These are phyloP conservation scores for Lactuca saligna DNA, from an alignment of 129 eudicot species.

Conservation along the genomic window DNA sequence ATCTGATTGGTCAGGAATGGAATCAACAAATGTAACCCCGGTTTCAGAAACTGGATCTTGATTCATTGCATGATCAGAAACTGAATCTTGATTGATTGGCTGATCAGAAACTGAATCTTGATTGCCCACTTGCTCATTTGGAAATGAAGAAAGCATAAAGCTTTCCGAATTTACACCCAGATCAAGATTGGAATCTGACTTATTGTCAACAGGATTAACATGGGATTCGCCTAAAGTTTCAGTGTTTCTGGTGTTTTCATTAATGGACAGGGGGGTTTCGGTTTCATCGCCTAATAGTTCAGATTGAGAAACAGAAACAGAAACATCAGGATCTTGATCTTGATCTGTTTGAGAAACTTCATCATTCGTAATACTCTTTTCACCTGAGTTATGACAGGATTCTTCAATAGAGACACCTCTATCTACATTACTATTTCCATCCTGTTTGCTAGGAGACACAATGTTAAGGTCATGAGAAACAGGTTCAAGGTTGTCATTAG, in stretches of 20 bases:
- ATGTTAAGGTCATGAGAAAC: slow-evolving; percentile 33
- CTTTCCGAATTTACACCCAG: slow-evolving; percentile 26
- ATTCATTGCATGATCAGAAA: slow-evolving; percentile 20
- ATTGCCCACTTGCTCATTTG: slow-evolving; percentile 17
- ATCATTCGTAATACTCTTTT: slow-evolving; percentile 21
- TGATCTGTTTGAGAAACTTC: slow-evolving; percentile 37
- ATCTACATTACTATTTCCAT: slow-evolving; percentile 4
- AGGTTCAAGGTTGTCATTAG: slow-evolving; percentile 28
- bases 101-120: neutral
- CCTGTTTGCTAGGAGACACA: slow-evolving; percentile 30
- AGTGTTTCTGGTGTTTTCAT: slow-evolving; percentile 25
- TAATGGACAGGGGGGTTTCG: slow-evolving; percentile 33
- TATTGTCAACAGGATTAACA: slow-evolving; percentile 22
- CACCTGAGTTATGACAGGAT: slow-evolving; percentile 29
- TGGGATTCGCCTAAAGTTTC: slow-evolving; percentile 26
- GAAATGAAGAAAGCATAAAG: slow-evolving; percentile 16
- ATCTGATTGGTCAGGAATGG: slow-evolving; percentile 6
- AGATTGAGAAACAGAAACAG: slow-evolving; percentile 34
- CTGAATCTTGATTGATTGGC: slow-evolving; percentile 22
- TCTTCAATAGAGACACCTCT: slow-evolving; percentile 22
- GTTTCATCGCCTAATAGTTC: slow-evolving; percentile 41
- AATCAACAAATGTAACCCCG: slow-evolving; percentile 9
- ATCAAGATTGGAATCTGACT: slow-evolving; percentile 21
- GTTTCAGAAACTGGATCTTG: slow-evolving; percentile 29
- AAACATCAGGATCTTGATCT: slow-evolving; percentile 36